Evolutionary conservation across 2,329 filamentous ascomycete genomes (phyloP), one percentile per base, ranked within the genome.

Genomic region (Graphiopsis chlorocephala): DNA sequence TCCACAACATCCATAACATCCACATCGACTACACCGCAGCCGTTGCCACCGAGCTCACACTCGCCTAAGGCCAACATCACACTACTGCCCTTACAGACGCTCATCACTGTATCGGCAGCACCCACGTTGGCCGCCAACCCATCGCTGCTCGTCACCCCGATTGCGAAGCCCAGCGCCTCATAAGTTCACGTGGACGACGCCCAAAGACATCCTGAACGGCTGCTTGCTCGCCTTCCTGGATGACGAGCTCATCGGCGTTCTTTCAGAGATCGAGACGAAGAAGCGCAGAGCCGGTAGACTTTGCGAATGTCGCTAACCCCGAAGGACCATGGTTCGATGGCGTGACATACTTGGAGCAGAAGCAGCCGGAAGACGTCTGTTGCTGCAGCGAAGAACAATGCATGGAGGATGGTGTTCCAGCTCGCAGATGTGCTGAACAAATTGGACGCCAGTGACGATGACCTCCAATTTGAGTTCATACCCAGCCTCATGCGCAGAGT

Each of bases 261-360:
- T 80, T 15, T 65, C 71, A 20, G 74, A 76, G 14, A 72, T 82
- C 38, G 69, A 69, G 7, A 70, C 82, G 17, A 74, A 69, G 33
- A 72, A 73, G 64, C 74, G 74, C 26, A 75, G 76, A 17, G 69
- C 68, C 71, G 79, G 57, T 76, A 78, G 61, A 71, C 29, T 52
- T 52, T 20, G 76, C 80, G 1, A 75, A 80, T n/a, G 83, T 88
- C 77, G 81, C 81, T 59, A 82, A 84, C 59, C 77, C 79, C 2
- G 84, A 78, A 71, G 86, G 87, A 0, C 84, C 86, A 0, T 90
- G 87, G 87, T 90, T 89, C 66, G 85, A 89, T 71, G 87, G 86
- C 11, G 87, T 89, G 17, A 81, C 80, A 59, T 82, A 86, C 64
- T 79, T 89, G 48, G 74, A 85, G 66, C 77, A 81, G 35, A 86